Percentiles rank a stretch among this genome's conserved stretches.
These are phyloP conservation scores for Didymella pomorum DNA, from an alignment of 2,329 filamentous ascomycete genomes.

Conservation along the genomic window DNA sequence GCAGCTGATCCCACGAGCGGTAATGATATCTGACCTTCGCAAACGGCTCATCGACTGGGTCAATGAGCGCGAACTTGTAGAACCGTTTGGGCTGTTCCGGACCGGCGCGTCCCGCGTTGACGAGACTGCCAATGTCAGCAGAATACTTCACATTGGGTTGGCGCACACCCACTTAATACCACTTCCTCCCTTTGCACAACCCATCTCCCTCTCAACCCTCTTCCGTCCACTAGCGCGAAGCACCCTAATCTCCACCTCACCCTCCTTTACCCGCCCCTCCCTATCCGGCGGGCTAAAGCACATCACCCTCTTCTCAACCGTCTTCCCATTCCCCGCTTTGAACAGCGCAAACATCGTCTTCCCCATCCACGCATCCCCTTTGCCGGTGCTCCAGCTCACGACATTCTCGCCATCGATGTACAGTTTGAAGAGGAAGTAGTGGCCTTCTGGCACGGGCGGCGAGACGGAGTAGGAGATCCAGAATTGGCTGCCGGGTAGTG, in stretches of 20 bases:
- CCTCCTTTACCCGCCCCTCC: constrained; percentile 28
- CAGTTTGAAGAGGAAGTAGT: constrained; percentile 58
- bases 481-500: constrained; percentile 51
- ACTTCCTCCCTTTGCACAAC: background rate
- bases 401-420: constrained; percentile 51
- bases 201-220: constrained; percentile 44
- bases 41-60: constrained; percentile 58
- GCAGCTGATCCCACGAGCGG: constrained; percentile 42
- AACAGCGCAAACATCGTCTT: constrained; percentile 57
- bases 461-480: constrained; percentile 54
- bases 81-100: constrained; percentile 53
- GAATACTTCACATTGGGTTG: rapidly evolving
- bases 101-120: constrained; percentile 50
- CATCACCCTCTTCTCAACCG: constrained; percentile 54
- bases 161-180: constrained; percentile 42
- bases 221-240: constrained; percentile 53
- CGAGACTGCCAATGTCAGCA: constrained; percentile 35
- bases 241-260: constrained; percentile 53
- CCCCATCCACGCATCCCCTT: constrained; percentile 53
- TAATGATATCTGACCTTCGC: constrained; percentile 55
- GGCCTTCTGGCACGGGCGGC: constrained; percentile 39
- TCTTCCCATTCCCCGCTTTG: constrained; percentile 39
- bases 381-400: constrained; percentile 56
- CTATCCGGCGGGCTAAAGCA: constrained; percentile 44
- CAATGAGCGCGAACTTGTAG: constrained; percentile 60